A percentile compares a stretch with the other conserved stretches of the same genome.
Evolutionary conservation across 73 alveolate species (phyloP).

Genomic region (Breviolum minutum): DNA sequence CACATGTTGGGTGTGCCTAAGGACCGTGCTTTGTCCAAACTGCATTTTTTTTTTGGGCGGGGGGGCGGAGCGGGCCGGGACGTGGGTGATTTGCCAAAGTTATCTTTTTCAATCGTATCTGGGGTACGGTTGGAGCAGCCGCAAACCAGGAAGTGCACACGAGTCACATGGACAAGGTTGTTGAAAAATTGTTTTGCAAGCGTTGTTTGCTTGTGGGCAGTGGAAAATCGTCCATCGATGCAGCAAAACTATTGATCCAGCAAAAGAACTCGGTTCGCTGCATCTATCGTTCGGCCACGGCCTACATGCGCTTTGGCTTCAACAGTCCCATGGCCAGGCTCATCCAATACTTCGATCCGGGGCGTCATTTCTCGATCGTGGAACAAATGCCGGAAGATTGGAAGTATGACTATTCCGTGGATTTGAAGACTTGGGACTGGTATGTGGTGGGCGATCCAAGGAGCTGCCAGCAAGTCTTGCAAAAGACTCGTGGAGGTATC

Average conservation of each 20-base stretch:
- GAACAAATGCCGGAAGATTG: slow-evolving; percentile 41
- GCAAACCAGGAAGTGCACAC: slow-evolving; percentile 24
- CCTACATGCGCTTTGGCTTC: slow-evolving; percentile 48
- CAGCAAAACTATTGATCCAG: slow-evolving; percentile 29
- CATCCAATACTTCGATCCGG: slow-evolving; percentile 31
- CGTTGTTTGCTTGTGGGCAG: slow-evolving; percentile 54
- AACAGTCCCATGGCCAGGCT: slow-evolving; percentile 50
- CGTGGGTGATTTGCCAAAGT: too few species aligned
- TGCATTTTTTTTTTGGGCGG: too few species aligned
- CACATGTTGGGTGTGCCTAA: background rate
- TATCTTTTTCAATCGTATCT: too few species aligned
- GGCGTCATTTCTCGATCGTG: slow-evolving; percentile 35
- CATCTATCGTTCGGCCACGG: slow-evolving; percentile 37
- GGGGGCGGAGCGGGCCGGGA: too few species aligned
- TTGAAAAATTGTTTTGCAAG: slow-evolving; percentile 21
- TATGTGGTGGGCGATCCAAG: slow-evolving; percentile 53
- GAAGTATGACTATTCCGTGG: slow-evolving; percentile 47
- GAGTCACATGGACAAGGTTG: slow-evolving; percentile 8
- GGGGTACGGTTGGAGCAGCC: background rate
- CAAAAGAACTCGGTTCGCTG: slow-evolving; percentile 42
- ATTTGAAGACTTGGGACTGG: slow-evolving; percentile 50
- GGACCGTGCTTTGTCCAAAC: background rate
- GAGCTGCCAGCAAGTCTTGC: slow-evolving; percentile 44
- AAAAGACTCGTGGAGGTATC: slow-evolving; percentile 82
- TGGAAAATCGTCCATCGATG: slow-evolving; percentile 63